A percentile compares a stretch with the other conserved stretches of the same genome.
These are phyloP conservation scores for Irpex sp. DNA, from an alignment of 1,284 basidiomycete genomes.

Conservation along the genomic window DNA sequence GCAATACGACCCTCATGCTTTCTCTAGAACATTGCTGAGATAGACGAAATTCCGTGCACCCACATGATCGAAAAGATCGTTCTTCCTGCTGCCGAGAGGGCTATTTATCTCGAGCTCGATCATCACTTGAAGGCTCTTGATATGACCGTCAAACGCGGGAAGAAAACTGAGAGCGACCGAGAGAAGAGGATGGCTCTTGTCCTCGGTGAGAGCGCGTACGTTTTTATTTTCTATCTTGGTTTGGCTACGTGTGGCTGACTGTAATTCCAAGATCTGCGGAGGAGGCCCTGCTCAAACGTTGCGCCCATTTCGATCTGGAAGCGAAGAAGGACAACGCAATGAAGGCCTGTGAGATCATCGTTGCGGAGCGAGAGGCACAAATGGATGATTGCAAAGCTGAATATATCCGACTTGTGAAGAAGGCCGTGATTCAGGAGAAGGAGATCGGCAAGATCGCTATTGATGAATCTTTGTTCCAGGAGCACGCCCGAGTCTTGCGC, in stretches of 20 bases:
- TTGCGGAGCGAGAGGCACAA: constrained; percentile 75
- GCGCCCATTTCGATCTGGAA: constrained; percentile 90
- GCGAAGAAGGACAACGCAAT: constrained; percentile 69
- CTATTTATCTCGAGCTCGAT: constrained; percentile 94
- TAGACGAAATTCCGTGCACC: constrained; percentile 87
- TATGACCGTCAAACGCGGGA: constrained; percentile 80
- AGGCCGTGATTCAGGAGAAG: constrained; percentile 63
- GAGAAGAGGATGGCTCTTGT: constrained; percentile 84
- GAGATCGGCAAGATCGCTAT: constrained; percentile 53
- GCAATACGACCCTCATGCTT: neutral
- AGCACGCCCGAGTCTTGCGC: constrained; percentile 64
- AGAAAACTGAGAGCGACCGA: constrained; percentile 87
- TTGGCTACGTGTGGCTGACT: neutral
- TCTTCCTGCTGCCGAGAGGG: constrained; percentile 89
- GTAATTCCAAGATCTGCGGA: constrained; percentile 49
- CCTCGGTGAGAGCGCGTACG: constrained; percentile 83
- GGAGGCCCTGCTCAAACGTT: constrained; percentile 88
- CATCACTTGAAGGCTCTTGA: constrained; percentile 88
- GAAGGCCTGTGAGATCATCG: constrained; percentile 90
- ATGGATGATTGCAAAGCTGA: constrained; percentile 76
- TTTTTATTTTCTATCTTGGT: constrained; percentile 12
- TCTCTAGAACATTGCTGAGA: constrained; percentile 87
- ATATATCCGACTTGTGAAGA: constrained; percentile 59
- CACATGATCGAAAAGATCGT: constrained; percentile 63
- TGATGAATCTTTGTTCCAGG: constrained; percentile 74